A percentile compares a stretch with the other conserved stretches of the same genome.
Conservation (phyloP, 2,329 filamentous ascomycete genomes). For the Aspergillus persii region DNA sequence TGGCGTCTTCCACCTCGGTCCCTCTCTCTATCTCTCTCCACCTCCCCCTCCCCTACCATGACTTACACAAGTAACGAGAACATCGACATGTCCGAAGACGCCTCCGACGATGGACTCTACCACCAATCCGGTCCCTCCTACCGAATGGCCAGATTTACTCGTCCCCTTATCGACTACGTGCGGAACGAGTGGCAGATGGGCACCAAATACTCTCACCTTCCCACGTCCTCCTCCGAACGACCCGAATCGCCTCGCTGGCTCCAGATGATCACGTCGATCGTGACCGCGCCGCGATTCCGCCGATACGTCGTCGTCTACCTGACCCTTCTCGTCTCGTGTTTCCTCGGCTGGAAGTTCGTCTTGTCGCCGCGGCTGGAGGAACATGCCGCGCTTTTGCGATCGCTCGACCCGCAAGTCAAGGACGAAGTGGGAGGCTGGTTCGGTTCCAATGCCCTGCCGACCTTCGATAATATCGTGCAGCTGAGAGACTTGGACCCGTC, state of each 20-base stretch:
- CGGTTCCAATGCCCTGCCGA: conserved; percentile 48
- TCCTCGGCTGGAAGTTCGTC: conserved; percentile 33
- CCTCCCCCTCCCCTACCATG: neutral
- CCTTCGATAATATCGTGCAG: conserved; percentile 51
- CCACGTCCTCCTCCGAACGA: conserved; percentile 16
- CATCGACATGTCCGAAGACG: conserved; percentile 33
- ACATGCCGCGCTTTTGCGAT: conserved; percentile 25
- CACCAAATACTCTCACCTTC: conserved; percentile 22
- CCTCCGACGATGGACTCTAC: conserved; percentile 23
- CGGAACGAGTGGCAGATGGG: conserved; percentile 40
- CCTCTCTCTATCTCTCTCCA: neutral
- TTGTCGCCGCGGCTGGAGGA: conserved; percentile 34
- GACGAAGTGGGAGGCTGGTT: conserved; percentile 38
- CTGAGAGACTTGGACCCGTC: conserved; percentile 49
- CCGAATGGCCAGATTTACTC: conserved; percentile 16
- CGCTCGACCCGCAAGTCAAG: conserved; percentile 32
- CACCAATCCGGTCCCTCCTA: conserved; percentile 9
- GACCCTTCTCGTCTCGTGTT: conserved; percentile 30
- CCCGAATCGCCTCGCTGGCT: conserved; percentile 21
- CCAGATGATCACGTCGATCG: conserved; percentile 30
- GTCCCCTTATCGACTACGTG: conserved; percentile 39
- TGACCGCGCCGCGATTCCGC: conserved; percentile 42
- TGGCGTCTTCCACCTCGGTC: neutral
- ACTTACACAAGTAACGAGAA: conserved; percentile 21
- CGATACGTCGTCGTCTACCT: conserved; percentile 39